Evolutionary conservation across 441 rosid genomes (phyloP).

Genomic region (Populus hybrid): DNA sequence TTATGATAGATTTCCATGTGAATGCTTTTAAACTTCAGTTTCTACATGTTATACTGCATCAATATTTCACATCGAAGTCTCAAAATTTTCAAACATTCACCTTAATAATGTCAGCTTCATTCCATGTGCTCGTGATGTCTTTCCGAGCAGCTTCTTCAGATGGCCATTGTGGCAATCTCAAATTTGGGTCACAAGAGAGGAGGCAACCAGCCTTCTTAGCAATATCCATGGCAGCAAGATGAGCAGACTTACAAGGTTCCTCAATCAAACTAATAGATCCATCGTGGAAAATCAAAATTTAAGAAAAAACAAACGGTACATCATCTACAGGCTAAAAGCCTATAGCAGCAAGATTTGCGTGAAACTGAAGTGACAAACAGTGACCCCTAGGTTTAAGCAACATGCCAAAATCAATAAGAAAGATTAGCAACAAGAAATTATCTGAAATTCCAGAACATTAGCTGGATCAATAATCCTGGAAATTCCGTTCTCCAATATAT

Average conservation of each 20-base stretch:
- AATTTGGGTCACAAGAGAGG: conserved; percentile 81
- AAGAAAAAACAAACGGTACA: not conserved
- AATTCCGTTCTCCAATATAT: not conserved
- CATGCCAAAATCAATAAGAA: no score
- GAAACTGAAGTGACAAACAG: not conserved
- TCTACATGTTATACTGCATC: not conserved
- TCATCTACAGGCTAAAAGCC: not conserved
- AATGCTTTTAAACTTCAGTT: no score
- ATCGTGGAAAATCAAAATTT: conserved; percentile 45
- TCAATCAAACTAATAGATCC: conserved; percentile 80
- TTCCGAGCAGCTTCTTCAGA: conserved; percentile 67
- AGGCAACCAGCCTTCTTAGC: conserved; percentile 69
- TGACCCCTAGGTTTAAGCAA: not conserved
- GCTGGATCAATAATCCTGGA: not conserved
- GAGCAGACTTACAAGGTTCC: conserved; percentile 81
- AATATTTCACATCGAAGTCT: not conserved
- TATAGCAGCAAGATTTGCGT: no score
- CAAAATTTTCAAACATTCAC: conserved; percentile 24
- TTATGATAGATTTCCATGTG: no score
- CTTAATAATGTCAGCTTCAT: conserved; percentile 79
- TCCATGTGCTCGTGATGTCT: conserved; percentile 74
- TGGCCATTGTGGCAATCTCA: conserved; percentile 81
- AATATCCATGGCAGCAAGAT: conserved; percentile 71
- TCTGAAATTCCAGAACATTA: not conserved
- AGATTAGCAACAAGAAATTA: not conserved